Percentiles rank a stretch among this genome's conserved stretches.
phyloP scores from a whole-genome alignment of 768 basidiomycete genomes.

The Tylopilus sp. region DNA sequence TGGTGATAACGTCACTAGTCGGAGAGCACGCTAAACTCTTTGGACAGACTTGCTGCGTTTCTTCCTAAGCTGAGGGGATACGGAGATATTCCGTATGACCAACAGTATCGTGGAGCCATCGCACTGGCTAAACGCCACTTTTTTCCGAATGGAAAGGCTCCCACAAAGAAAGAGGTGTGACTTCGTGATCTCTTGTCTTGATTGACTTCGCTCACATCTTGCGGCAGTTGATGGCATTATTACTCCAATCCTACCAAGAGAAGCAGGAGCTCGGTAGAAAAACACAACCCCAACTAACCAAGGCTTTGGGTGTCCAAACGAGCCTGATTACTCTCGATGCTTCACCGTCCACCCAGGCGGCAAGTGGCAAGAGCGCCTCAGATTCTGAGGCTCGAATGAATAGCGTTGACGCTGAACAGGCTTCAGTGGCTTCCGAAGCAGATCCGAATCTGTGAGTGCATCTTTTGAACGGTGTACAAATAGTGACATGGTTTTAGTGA shows the following conservation, averaged over 20 bases:
- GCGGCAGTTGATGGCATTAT: conserved; percentile 20
- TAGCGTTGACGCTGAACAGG: conserved; percentile 1
- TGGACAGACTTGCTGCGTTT: conserved; percentile 23
- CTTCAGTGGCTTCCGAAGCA: neutral
- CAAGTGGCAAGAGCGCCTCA: neutral
- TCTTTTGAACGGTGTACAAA: neutral
- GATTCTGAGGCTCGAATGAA: too few species aligned
- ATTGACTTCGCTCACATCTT: neutral
- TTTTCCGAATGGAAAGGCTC: conserved; percentile 19
- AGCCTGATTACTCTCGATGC: conserved; percentile 5
- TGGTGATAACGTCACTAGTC: neutral
- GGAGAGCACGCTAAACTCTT: neutral
- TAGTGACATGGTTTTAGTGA: conserved; percentile 1
- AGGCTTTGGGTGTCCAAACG: conserved; percentile 22
- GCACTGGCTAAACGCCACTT: conserved; percentile 29
- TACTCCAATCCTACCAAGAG: conserved; percentile 26
- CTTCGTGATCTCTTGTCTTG: neutral
- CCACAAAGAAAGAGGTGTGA: conserved; percentile 28
- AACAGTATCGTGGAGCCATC: conserved; percentile 27
- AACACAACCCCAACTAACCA: conserved; percentile 1
- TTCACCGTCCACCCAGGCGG: neutral
- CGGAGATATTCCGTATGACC: conserved; percentile 25
- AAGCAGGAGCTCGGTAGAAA: conserved; percentile 9
- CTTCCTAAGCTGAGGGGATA: conserved; percentile 30
- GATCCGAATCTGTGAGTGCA: conserved; percentile 10